phyloP scores from a whole-genome alignment of 257 asterid species.

The Primulina huaijiensis region DNA sequence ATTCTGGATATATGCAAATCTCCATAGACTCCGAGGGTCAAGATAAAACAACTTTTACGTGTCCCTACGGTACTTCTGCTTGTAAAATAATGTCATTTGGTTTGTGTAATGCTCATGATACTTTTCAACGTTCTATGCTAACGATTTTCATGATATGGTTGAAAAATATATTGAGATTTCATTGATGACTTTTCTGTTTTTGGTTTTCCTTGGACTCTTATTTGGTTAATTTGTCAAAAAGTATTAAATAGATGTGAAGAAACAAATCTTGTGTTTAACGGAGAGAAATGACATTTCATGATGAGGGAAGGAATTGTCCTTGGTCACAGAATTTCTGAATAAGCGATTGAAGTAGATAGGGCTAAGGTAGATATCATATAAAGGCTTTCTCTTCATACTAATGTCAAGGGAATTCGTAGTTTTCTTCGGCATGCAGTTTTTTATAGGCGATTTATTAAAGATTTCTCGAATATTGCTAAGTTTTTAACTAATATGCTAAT shows the following conservation, averaged over 20 bases:
- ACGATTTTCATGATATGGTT: too few relatives aligned
- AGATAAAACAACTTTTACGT: too few relatives aligned
- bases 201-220: not conserved
- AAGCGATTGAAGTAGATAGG: not conserved
- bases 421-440: constrained; percentile 1
- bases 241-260: not conserved
- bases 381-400: not conserved
- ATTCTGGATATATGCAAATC: too few relatives aligned
- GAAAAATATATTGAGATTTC: too few relatives aligned
- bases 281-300: not conserved
- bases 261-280: not conserved
- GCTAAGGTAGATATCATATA: not conserved
- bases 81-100: too few relatives aligned
- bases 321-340: not conserved
- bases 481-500: not conserved
- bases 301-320: not conserved
- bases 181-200: not conserved
- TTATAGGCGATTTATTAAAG: not conserved
- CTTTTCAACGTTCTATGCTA: too few relatives aligned
- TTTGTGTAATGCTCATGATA: too few relatives aligned
- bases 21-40: too few relatives aligned
- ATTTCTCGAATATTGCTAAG: not conserved
- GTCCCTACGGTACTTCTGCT: too few relatives aligned
- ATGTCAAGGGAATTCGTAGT: not conserved
- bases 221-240: not conserved